Base-by-base conservation (phyloP, 148 eudicot genomes). In the Persicaria tinctoria region DNA sequence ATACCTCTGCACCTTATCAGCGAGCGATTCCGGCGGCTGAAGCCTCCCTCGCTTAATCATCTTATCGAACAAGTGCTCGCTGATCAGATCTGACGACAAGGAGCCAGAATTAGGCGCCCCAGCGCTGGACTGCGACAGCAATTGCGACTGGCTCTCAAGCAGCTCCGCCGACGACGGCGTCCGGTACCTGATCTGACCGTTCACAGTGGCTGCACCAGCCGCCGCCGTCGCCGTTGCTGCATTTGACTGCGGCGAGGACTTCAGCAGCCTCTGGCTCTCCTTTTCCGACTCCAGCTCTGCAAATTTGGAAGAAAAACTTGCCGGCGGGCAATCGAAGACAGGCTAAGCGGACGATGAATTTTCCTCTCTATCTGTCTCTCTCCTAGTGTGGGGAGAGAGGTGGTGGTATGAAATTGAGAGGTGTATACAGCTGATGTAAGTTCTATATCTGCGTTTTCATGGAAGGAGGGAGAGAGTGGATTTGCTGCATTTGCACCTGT, bases 131-230 rank as follows among this genome's bases (percentile, higher is more conserved):
- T 46, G 80, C 3, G 17, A 78, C 78, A 51, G 80, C 76, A 1
- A 75, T 51, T 46, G 68, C 16, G 73, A 16, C 76, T 86, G 89
- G 47, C 78, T 75, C 50, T 86, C 90, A 41, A 82, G 84, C 5
- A 94, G 90, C 69, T 94, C 98, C 4, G 97, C 85, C 38, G 98
- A 89, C 13, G 98, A 94, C 5, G 96, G 97, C 3, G 98, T 88
- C 82, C 98, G 74, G 84, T 87, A 94, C 75, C 98, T 86, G 86
- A 94, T 94, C 88, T 90, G 87, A 47, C 91, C 93, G 91, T 80
- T 92, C 5, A 78, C 86, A 55, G 81, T 76, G 9, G 87, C 74
- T 46, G 88, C 55, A 71, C 72, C 76, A 66, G 75, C 79, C 78
- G 77, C 59, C 70, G 23, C 16, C 7, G 74, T 48, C 12, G 74